Evolutionary conservation across 1,284 basidiomycete species (phyloP), one percentile per base, ranked within the genome.

Genomic region (Chondrostereum purpureum): DNA sequence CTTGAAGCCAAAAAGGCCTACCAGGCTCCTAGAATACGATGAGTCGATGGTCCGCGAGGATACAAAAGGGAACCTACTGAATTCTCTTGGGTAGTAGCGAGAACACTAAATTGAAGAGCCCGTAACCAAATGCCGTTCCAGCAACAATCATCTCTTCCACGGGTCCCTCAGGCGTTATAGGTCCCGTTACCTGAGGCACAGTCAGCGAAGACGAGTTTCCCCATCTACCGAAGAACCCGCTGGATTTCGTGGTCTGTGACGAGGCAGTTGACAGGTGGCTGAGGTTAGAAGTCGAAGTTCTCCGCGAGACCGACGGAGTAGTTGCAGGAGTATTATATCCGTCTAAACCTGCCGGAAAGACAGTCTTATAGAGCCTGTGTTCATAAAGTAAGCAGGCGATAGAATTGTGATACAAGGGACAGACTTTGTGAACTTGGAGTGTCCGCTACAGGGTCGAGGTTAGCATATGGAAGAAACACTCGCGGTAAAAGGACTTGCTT

Each of bases 31-130:
- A 53, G 6, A 19, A 45, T 27, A 31, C 5, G 44, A 21, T 42
- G 5, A 43, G n/a, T 46, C 21, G 13, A 6, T 20, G 20, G n/a
- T 19, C 14, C 35, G 20, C 2, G 2, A 42, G 33, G 20, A 6
- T 49, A 31, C 42, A 18, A 44, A 39, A 12, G 44, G 31, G 27
- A 11, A 61, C 75, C 47, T 51, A 83, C 82, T 82, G 79, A 43
- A 82, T 65, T 55, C 76, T 78, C 47, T 77, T 77, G 12, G 86
- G 87, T 11, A 89, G 64, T 11, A 89, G 64, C 2, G 83, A 87
- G 50, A 89, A 79, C 6, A 87, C 78, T 39, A 89, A 73, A 55
- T 88, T 88, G 64, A 89, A 89, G 18, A 89, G 57, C 0, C 85
- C 86, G 54, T 67, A 79, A 0, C 82, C 86, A 55, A 88, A 89